phyloP scores from a whole-genome alignment of 306 rosid species.

The Hippophae tibetana region DNA sequence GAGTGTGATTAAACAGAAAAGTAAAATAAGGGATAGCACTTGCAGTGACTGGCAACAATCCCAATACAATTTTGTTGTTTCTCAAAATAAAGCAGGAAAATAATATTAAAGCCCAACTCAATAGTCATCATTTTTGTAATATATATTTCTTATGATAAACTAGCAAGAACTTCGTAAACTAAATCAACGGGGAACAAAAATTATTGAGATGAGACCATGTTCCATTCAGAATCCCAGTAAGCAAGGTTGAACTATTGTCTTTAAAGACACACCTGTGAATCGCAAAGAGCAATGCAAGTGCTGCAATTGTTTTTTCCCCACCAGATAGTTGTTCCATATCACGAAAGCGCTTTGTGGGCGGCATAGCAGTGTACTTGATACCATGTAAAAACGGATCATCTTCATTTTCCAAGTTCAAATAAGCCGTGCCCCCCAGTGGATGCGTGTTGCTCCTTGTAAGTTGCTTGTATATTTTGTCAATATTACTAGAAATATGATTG shows the following conservation, averaged over 20 bases:
- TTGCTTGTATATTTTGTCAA: constrained; percentile 88
- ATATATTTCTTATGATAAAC: background rate
- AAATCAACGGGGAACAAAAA: background rate
- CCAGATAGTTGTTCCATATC: constrained; percentile 99
- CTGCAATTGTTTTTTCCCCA: constrained; percentile 98
- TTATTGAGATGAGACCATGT: no score
- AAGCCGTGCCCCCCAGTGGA: constrained; percentile 91
- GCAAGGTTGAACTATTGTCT: no score
- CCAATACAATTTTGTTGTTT: no score
- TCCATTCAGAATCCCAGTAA: no score
- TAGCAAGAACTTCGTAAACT: background rate
- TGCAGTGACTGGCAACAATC: no score
- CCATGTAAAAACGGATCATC: constrained; percentile 97
- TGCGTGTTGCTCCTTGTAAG: constrained; percentile 85
- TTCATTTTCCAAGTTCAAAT: constrained; percentile 86
- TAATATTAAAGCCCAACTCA: no score
- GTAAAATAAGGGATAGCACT: no score
- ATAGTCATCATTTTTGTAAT: no score
- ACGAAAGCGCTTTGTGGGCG: constrained; percentile 97
- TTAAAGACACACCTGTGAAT: constrained; percentile 65
- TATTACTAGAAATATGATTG: constrained; percentile 67
- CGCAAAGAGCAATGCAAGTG: constrained; percentile 85
- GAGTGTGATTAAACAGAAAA: no score
- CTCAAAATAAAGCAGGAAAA: no score
- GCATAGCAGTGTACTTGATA: constrained; percentile 95